These are phyloP conservation scores for Tolypocladium guangdongense DNA, from an alignment of 2,329 filamentous ascomycete genomes.

Conservation along the genomic window DNA sequence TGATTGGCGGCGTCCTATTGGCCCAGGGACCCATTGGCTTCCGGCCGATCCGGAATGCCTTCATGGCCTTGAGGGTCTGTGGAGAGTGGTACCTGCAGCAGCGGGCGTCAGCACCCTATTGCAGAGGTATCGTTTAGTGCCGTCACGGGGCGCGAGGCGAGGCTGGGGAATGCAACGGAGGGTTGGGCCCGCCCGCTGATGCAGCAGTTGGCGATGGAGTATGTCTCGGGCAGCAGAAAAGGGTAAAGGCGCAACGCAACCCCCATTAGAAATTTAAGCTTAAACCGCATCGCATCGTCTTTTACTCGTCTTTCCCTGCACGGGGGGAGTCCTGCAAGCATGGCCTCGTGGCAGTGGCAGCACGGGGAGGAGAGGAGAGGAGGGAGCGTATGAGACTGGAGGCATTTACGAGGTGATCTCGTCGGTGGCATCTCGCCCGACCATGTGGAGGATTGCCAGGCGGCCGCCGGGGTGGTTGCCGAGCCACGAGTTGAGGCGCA, in stretches of 20 bases:
- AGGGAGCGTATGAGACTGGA: constrained; percentile 9
- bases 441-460: constrained; percentile 85
- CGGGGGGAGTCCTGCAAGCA: too few relatives aligned
- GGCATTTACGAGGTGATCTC: constrained; percentile 75
- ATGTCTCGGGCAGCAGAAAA: background rate
- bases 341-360: too few relatives aligned
- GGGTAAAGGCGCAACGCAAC: background rate
- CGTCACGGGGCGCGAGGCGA: background rate
- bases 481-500: constrained; percentile 84
- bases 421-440: constrained; percentile 87
- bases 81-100: constrained; percentile 43
- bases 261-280: background rate
- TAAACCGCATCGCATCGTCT: background rate
- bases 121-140: background rate
- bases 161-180: background rate
- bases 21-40: constrained; percentile 42
- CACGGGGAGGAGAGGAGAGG: background rate
- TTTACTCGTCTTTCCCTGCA: background rate
- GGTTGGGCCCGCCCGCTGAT: background rate
- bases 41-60: constrained; percentile 48
- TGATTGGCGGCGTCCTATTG: constrained; percentile 49
- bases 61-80: constrained; percentile 44
- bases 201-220: background rate
- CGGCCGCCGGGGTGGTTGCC: constrained; percentile 86
- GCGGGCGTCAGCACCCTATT: constrained; percentile 6